These are phyloP conservation scores for Dalbergia oliveri DNA, from an alignment of 306 rosid genomes.

Conservation along the genomic window DNA sequence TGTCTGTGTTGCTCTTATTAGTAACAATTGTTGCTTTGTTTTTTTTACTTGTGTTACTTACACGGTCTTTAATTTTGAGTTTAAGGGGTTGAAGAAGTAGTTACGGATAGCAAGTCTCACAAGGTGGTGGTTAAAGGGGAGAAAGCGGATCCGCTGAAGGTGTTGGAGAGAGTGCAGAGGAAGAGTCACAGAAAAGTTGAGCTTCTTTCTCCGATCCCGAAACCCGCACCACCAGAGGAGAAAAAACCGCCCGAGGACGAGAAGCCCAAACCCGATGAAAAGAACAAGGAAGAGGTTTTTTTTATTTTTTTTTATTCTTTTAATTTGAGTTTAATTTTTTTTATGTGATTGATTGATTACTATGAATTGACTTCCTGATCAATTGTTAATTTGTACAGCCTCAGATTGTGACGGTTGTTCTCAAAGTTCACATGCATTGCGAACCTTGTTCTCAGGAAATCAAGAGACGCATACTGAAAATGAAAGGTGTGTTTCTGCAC, in stretches of 20 bases:
- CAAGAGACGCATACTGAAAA: conserved; percentile 70
- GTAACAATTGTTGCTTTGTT: not conserved
- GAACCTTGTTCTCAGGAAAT: conserved; percentile 89
- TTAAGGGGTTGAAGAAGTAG: conserved; percentile 78
- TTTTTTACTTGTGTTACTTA: too few relatives aligned
- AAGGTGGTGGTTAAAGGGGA: conserved; percentile 86
- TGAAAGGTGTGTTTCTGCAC: conserved; percentile 62
- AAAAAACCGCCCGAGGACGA: conserved; percentile 56
- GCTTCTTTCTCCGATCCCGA: conserved; percentile 82
- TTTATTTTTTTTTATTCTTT: not conserved
- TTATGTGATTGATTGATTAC: not conserved
- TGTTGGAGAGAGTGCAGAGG: conserved; percentile 77
- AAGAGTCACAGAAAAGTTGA: conserved; percentile 81
- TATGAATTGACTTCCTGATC: not conserved
- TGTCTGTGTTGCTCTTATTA: not conserved
- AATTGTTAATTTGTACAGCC: conserved; percentile 48
- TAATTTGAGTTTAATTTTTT: too few relatives aligned
- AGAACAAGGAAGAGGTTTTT: conserved; percentile 75
- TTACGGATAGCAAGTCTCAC: conserved; percentile 67
- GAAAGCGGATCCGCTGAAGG: conserved; percentile 80
- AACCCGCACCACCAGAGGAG: conserved; percentile 60
- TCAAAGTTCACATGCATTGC: conserved; percentile 92
- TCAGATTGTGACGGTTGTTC: conserved; percentile 59
- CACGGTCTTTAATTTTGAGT: not conserved
- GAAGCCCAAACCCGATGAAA: conserved; percentile 70